These are phyloP conservation scores for Postia placenta DNA, from an alignment of 768 basidiomycete species.

Conservation along the genomic window DNA sequence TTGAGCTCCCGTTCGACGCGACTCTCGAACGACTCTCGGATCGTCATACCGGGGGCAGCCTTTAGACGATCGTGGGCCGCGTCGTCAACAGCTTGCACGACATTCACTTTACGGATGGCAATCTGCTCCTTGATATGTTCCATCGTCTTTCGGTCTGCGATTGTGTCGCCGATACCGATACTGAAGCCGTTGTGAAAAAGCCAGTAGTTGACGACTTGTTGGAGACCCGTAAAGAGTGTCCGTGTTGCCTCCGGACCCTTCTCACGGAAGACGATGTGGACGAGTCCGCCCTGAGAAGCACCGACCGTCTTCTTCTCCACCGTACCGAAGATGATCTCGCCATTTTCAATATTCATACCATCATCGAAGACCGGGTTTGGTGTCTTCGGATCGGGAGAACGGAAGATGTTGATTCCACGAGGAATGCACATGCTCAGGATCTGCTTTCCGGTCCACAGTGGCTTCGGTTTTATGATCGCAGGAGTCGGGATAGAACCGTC, in stretches of 20 bases:
- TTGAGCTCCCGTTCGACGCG: conserved; percentile 88
- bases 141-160: conserved; percentile 90
- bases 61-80: conserved; percentile 86
- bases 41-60: conserved; percentile 95
- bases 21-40: conserved; percentile 97
- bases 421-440: conserved; percentile 89
- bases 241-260: conserved; percentile 91
- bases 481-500: conserved; percentile 90
- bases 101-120: conserved; percentile 70
- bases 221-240: conserved; percentile 87
- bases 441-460: conserved; percentile 98
- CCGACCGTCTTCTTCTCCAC: conserved; percentile 99
- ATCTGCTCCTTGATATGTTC: conserved; percentile 78
- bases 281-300: conserved; percentile 86
- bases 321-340: conserved; percentile 90
- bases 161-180: conserved; percentile 98
- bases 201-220: conserved; percentile 97
- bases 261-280: conserved; percentile 96
- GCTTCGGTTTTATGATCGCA: conserved; percentile 93
- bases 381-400: conserved; percentile 73
- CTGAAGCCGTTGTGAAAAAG: conserved; percentile 98
- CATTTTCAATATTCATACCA: conserved; percentile 94
- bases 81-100: conserved; percentile 72
- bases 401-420: conserved; percentile 89
- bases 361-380: conserved; percentile 85